Evolutionary conservation across 73 alveolate species (phyloP).

Genomic region (Blepharisma stoltei): DNA sequence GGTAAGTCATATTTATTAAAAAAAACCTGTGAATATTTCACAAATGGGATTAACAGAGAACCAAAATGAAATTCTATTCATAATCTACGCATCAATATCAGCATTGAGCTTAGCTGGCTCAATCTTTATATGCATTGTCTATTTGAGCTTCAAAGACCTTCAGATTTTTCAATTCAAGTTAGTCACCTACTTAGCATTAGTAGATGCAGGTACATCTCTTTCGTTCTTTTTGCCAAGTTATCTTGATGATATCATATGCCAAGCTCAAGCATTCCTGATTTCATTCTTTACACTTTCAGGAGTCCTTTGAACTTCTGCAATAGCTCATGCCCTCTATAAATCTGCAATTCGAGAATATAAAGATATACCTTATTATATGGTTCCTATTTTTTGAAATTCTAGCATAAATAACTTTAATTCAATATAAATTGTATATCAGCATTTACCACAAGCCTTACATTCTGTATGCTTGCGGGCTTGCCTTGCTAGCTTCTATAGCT

Average conservation of each 20-base stretch:
- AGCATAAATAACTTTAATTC: too few species aligned
- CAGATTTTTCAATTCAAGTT: neutral
- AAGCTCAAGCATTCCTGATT: neutral
- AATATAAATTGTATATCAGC: too few species aligned
- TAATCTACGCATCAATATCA: too few species aligned
- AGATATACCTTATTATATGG: too few species aligned
- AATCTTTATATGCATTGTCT: neutral
- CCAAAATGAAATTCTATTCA: too few species aligned
- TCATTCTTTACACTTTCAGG: neutral
- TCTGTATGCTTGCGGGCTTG: neutral
- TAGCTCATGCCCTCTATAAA: neutral
- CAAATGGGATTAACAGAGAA: too few species aligned
- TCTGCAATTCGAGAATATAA: neutral
- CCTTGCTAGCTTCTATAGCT: neutral
- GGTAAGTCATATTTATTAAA: too few species aligned
- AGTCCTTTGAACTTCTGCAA: neutral
- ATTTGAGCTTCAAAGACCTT: neutral
- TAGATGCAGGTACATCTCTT: neutral
- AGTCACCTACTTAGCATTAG: neutral
- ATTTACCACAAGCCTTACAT: neutral
- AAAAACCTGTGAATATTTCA: too few species aligned
- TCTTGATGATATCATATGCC: neutral
- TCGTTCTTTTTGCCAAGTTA: neutral
- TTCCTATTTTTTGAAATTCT: too few species aligned
- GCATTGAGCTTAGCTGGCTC: too few species aligned